A percentile compares a stretch with the other conserved stretches of the same genome.
These are phyloP conservation scores for Cardamine resedifolia DNA, from an alignment of 345 rosid species.

Conservation along the genomic window DNA sequence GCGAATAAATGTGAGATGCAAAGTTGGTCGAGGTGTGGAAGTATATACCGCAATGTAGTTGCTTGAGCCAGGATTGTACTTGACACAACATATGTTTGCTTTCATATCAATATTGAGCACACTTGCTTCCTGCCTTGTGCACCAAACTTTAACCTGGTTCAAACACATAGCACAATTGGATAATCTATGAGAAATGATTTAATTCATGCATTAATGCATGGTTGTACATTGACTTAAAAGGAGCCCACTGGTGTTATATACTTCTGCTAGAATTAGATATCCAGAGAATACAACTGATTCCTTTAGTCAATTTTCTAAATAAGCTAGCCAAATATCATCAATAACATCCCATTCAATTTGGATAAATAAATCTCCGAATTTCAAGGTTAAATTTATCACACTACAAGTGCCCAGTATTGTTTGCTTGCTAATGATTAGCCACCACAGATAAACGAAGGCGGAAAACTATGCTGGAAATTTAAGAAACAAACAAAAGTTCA, in stretches of 20 bases:
- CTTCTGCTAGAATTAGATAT: background rate
- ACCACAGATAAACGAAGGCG: background rate
- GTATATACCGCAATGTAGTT: slow-evolving; percentile 80
- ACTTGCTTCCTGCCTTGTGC: slow-evolving; percentile 94
- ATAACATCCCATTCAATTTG: background rate
- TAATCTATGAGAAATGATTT: slow-evolving; percentile 4
- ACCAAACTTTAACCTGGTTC: slow-evolving; percentile 96
- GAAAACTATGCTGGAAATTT: background rate
- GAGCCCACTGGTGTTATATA: background rate
- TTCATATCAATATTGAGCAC: slow-evolving; percentile 96
- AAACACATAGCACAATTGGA: background rate
- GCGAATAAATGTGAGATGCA: slow-evolving; percentile 11
- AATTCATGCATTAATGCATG: background rate
- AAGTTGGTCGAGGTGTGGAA: slow-evolving; percentile 6
- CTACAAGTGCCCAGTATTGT: background rate
- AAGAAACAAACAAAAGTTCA: background rate
- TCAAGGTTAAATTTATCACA: background rate
- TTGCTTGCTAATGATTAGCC: background rate
- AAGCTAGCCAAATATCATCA: background rate
- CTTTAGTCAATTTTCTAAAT: slow-evolving; percentile 8
- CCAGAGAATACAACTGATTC: background rate
- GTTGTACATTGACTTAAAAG: background rate
- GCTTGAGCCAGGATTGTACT: slow-evolving; percentile 98
- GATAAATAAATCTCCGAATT: background rate
- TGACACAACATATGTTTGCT: slow-evolving; percentile 97